phyloP scores from a whole-genome alignment of 2,329 filamentous ascomycete genomes.

The Domatiomyces catenatus region DNA sequence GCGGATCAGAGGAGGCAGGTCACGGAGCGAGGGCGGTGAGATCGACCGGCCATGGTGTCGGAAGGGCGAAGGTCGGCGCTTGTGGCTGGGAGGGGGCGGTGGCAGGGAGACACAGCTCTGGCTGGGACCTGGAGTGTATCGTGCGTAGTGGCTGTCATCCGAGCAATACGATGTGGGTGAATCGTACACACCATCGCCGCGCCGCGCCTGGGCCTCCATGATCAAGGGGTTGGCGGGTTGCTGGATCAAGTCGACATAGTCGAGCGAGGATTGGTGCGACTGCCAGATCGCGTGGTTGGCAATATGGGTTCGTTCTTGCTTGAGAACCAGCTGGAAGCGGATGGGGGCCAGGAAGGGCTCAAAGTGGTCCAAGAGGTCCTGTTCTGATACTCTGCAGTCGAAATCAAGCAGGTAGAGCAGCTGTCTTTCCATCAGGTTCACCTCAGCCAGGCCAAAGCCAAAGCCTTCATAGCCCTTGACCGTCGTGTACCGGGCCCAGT shows the following conservation, averaged over 20 bases:
- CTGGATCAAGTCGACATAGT: background rate
- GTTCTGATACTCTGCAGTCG: conserved; percentile 72
- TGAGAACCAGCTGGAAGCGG: conserved; percentile 42
- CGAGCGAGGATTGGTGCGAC: conserved; percentile 18
- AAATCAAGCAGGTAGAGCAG: conserved; percentile 87
- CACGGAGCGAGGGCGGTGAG: conserved; percentile 30
- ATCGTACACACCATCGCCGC: conserved; percentile 18
- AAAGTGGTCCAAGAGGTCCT: conserved; percentile 75
- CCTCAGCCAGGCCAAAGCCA: conserved; percentile 84
- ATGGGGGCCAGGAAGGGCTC: conserved; percentile 81
- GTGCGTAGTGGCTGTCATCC: conserved; percentile 9
- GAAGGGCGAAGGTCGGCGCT: conserved; percentile 24
- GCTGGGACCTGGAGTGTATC: conserved; percentile 5
- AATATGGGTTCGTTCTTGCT: conserved; percentile 36
- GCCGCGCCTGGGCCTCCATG: conserved; percentile 6
- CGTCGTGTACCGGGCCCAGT: conserved; percentile 89
- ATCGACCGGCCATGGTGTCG: conserved; percentile 24
- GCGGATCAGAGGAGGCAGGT: conserved; percentile 29
- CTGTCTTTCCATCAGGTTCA: conserved; percentile 99
- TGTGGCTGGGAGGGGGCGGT: conserved; percentile 16
- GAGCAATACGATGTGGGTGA: conserved; percentile 20
- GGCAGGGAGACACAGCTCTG: conserved; percentile 14
- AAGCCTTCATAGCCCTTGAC: conserved; percentile 61
- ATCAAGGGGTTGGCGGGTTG: background rate
- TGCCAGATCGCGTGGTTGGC: conserved; percentile 21